Conservation (phyloP, 2,329 filamentous ascomycete species). For the Coleophoma eucalyptorum region DNA sequence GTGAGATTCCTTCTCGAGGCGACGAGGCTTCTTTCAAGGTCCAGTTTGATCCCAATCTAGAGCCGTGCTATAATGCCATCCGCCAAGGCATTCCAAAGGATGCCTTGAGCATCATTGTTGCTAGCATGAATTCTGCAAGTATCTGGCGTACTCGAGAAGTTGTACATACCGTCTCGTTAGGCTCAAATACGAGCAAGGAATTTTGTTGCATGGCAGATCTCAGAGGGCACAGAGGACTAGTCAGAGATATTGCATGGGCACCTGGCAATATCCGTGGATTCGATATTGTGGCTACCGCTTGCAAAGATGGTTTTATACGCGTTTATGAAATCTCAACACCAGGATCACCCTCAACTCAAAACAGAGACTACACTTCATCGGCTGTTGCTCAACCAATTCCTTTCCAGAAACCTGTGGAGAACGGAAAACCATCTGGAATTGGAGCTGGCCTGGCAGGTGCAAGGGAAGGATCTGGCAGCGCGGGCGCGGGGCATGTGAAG, state of each 20-base stretch:
- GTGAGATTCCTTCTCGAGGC: constrained; percentile 66
- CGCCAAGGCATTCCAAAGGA: constrained; percentile 78
- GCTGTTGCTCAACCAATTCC: constrained; percentile 4
- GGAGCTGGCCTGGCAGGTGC: constrained; percentile 46
- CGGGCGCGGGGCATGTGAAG: constrained; percentile 58
- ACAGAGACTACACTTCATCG: neutral
- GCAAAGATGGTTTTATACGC: constrained; percentile 84
- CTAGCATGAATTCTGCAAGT: constrained; percentile 77
- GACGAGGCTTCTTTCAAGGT: constrained; percentile 87
- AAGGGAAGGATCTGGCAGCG: constrained; percentile 33
- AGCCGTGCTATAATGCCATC: constrained; percentile 74
- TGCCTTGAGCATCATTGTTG: constrained; percentile 77
- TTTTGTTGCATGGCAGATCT: constrained; percentile 85
- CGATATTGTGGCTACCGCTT: constrained; percentile 87
- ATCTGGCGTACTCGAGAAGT: constrained; percentile 74
- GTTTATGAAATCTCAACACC: constrained; percentile 79
- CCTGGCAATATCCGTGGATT: constrained; percentile 86
- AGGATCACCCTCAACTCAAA: constrained; percentile 11
- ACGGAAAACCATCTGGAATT: constrained; percentile 42
- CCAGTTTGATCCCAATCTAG: constrained; percentile 82
- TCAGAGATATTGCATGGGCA: constrained; percentile 89
- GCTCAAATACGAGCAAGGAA: constrained; percentile 60
- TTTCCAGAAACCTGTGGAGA: constrained; percentile 13
- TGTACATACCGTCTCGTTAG: constrained; percentile 42
- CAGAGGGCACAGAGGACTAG: constrained; percentile 67